Evolutionary conservation across 2,329 filamentous ascomycete species (phyloP).

Genomic region (Fusarium heterosporum): DNA sequence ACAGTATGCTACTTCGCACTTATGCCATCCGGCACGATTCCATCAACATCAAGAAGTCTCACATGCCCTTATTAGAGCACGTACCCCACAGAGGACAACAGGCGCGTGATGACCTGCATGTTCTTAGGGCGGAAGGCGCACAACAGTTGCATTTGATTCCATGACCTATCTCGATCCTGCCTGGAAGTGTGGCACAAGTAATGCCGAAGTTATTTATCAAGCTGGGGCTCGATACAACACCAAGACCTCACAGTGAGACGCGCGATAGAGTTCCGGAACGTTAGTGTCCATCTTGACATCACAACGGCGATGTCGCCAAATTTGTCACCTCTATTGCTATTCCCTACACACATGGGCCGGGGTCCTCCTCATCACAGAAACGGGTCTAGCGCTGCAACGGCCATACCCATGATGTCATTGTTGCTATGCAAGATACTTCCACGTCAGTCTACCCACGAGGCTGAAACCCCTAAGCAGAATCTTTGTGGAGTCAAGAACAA

Average conservation of each 20-base stretch:
- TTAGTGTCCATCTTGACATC: slow-evolving; percentile 25
- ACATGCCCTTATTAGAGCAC: slow-evolving; percentile 19
- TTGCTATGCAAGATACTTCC: slow-evolving; percentile 35
- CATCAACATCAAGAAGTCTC: slow-evolving; percentile 17
- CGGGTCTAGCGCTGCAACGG: slow-evolving; percentile 26
- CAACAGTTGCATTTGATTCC: slow-evolving; percentile 20
- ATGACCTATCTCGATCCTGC: slow-evolving; percentile 3
- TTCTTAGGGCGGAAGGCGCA: slow-evolving; percentile 20
- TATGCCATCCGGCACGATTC: slow-evolving; percentile 8
- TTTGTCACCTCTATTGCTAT: slow-evolving; percentile 11
- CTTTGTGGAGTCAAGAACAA: slow-evolving; percentile 11
- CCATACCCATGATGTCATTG: slow-evolving; percentile 41
- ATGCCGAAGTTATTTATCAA: slow-evolving; percentile 19
- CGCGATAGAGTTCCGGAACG: slow-evolving; percentile 22
- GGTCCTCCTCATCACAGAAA: slow-evolving; percentile 24
- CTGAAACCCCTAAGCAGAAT: slow-evolving; percentile 38
- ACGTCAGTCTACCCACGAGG: slow-evolving; percentile 45
- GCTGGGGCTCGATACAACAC: slow-evolving; percentile 3
- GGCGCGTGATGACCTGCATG: slow-evolving; percentile 41
- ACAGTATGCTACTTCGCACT: slow-evolving; percentile 7
- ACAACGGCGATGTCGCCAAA: slow-evolving; percentile 30
- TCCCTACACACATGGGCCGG: slow-evolving; percentile 14
- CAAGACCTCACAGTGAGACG: slow-evolving; percentile 16
- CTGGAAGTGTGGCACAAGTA: slow-evolving; percentile 25
- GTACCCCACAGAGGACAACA: slow-evolving; percentile 38